Percentiles rank a stretch among this genome's conserved stretches.
phyloP scores from a whole-genome alignment of 495 filamentous ascomycete species.

The Neurospora tetrasperma region DNA sequence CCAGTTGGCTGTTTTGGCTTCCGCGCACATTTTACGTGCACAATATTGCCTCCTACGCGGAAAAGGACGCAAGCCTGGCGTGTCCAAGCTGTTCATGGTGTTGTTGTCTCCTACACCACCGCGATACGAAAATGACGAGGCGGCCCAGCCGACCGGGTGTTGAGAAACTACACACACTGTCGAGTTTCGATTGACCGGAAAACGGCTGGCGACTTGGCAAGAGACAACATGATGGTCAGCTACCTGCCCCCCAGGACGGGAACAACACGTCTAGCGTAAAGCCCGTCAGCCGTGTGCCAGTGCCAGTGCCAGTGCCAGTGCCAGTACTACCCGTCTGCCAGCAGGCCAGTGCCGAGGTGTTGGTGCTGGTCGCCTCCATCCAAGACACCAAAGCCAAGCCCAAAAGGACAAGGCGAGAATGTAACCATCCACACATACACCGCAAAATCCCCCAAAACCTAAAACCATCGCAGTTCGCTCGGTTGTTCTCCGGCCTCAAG shows the following conservation, averaged over 20 bases:
- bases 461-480: neutral
- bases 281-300: neutral
- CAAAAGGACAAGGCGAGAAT: neutral
- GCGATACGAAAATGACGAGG: neutral
- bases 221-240: neutral
- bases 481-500: conserved; percentile 1
- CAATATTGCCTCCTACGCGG: neutral
- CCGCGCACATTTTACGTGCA: neutral
- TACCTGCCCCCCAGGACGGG: neutral
- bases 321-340: neutral
- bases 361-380: neutral
- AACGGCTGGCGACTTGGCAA: neutral
- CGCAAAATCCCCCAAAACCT: neutral
- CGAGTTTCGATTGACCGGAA: neutral
- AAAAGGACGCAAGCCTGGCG: neutral
- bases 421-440: neutral
- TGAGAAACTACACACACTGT: neutral
- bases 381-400: neutral
- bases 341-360: neutral
- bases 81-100: neutral
- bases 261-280: neutral
- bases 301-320: neutral
- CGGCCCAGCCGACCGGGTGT: neutral
- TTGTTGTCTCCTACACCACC: neutral
- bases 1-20: neutral